phyloP scores from a whole-genome alignment of 768 basidiomycete species.

The Mycena galopus region DNA sequence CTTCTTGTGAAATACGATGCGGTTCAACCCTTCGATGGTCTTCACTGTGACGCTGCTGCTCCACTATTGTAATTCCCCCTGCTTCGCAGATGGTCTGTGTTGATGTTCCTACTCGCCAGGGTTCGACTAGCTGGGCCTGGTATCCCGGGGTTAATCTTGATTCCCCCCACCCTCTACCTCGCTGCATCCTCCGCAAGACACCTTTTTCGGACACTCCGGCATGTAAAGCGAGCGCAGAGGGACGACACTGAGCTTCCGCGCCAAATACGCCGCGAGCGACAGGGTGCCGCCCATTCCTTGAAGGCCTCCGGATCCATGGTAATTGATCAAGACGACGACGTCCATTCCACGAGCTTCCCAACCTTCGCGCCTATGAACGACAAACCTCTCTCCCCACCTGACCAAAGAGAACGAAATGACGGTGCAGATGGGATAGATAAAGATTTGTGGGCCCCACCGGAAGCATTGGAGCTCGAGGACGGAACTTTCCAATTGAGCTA shows the following conservation, averaged over 20 bases:
- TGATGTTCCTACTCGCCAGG: constrained; percentile 9
- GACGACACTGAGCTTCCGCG: constrained; percentile 12
- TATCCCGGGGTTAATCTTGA: background rate
- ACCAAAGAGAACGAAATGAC: background rate
- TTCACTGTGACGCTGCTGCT: constrained; percentile 23
- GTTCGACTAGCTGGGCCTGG: background rate
- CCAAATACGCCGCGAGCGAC: constrained; percentile 18
- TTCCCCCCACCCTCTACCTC: background rate
- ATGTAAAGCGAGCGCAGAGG: constrained; percentile 13
- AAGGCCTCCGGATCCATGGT: background rate
- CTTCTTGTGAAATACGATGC: constrained; percentile 23
- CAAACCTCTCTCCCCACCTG: background rate
- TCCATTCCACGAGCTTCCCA: constrained; percentile 29
- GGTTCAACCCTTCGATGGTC: constrained; percentile 18
- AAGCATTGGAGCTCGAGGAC: constrained; percentile 21
- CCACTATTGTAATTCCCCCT: constrained; percentile 16
- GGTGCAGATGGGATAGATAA: constrained; percentile 1
- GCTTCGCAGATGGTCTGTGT: background rate
- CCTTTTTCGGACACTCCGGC: background rate
- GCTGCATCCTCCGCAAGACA: background rate
- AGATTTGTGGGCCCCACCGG: background rate
- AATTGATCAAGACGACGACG: background rate
- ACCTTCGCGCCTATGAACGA: constrained; percentile 25
- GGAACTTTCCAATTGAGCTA: constrained; percentile 21
- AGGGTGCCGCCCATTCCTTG: constrained; percentile 9